Conservation (phyloP, 495 filamentous ascomycete species). For the Lasiosphaeria ovina region DNA sequence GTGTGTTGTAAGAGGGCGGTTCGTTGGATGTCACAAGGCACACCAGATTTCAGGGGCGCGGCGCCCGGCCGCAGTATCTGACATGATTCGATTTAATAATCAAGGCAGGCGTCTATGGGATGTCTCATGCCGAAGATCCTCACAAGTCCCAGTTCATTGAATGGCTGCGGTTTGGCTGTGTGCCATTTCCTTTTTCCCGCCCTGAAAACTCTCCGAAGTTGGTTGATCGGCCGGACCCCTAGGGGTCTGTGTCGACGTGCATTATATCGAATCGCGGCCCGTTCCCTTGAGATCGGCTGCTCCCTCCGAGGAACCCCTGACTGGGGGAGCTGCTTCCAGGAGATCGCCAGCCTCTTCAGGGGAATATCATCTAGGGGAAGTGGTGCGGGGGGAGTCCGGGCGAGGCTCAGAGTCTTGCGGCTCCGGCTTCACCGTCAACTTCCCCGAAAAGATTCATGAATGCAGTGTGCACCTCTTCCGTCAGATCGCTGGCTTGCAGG, state of each 20-base stretch:
- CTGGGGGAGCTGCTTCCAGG: not conserved
- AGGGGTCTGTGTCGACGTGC: not conserved
- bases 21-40: too few species aligned
- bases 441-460: slow-evolving; percentile 79
- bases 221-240: too few species aligned
- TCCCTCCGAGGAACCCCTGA: not conserved
- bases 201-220: too few species aligned
- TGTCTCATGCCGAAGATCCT: too few species aligned
- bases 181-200: too few species aligned
- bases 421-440: slow-evolving; percentile 24
- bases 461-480: slow-evolving; percentile 80
- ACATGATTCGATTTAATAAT: too few species aligned
- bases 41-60: too few species aligned
- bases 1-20: too few species aligned
- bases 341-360: not conserved
- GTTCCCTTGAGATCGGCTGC: not conserved
- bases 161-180: too few species aligned
- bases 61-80: too few species aligned
- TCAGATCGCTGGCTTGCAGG: slow-evolving; percentile 92
- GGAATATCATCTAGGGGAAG: not conserved
- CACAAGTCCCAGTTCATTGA: too few species aligned
- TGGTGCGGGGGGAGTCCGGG: not conserved
- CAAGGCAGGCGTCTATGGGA: too few species aligned
- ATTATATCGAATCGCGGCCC: not conserved
- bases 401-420: slow-evolving; percentile 18